Evolutionary conservation across 495 filamentous ascomycete species (phyloP).

Genomic region (Aspergillus leporis): DNA sequence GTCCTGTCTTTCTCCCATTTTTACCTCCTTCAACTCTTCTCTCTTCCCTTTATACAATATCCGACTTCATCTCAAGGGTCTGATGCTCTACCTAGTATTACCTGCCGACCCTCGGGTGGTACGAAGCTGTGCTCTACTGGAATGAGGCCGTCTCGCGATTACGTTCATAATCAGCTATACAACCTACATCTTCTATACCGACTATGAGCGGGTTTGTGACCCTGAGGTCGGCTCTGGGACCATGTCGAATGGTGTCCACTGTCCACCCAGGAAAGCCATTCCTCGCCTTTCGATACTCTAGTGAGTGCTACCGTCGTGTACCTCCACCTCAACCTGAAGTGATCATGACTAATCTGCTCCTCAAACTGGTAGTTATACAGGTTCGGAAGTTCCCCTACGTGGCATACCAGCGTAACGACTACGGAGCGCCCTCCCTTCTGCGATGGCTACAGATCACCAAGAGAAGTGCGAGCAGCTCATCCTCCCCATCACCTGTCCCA

Average conservation of each 20-base stretch:
- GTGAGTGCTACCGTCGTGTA: slow-evolving; percentile 20
- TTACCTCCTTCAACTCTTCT: background rate
- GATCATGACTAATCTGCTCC: slow-evolving; percentile 13
- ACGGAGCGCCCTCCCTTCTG: slow-evolving; percentile 6
- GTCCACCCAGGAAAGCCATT: slow-evolving; percentile 28
- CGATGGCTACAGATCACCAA: slow-evolving; percentile 24
- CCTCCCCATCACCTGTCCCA: slow-evolving; percentile 51
- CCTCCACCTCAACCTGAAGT: background rate
- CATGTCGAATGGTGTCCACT: slow-evolving; percentile 31
- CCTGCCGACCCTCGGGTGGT: background rate
- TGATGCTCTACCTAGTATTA: background rate
- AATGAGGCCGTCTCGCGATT: background rate
- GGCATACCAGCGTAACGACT: slow-evolving; percentile 12
- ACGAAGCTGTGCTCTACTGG: background rate
- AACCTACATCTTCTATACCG: background rate
- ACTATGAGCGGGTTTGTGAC: slow-evolving; percentile 34
- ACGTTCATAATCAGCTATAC: background rate
- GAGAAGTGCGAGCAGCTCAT: slow-evolving; percentile 27
- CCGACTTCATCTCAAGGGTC: background rate
- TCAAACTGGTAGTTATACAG: background rate
- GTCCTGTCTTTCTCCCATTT: background rate
- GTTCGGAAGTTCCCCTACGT: slow-evolving; percentile 9
- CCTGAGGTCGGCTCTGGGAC: slow-evolving; percentile 35
- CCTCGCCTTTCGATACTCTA: slow-evolving; percentile 16
- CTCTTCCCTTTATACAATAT: background rate